These are phyloP conservation scores for Penicillium sumatraense DNA, from an alignment of 2,329 filamentous ascomycete genomes.

Conservation along the genomic window DNA sequence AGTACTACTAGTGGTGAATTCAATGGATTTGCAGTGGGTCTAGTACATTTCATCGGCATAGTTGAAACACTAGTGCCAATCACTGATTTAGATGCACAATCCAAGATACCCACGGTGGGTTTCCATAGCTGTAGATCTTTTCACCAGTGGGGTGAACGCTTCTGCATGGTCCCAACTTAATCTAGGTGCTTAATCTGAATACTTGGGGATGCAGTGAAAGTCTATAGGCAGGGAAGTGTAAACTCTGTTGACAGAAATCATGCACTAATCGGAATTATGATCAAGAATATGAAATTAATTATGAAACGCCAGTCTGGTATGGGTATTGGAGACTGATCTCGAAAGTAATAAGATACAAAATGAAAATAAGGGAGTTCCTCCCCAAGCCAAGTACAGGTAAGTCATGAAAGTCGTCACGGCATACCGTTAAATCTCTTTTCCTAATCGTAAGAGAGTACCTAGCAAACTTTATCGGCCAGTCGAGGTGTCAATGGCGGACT, in stretches of 20 bases:
- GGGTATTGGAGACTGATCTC: slow-evolving; percentile 17
- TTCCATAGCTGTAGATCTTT: not conserved
- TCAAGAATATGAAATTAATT: slow-evolving; percentile 7
- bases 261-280: not conserved
- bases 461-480: not conserved
- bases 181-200: not conserved
- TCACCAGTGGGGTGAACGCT: not conserved
- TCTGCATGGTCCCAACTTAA: not conserved
- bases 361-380: not conserved
- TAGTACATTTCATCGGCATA: too few relatives aligned
- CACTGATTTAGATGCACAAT: not conserved
- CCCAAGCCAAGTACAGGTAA: not conserved
- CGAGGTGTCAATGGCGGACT: not conserved
- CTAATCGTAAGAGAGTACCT: not conserved
- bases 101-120: not conserved
- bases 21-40: too few relatives aligned
- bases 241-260: too few relatives aligned
- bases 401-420: slow-evolving; percentile 5
- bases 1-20: too few relatives aligned
- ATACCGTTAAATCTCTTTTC: not conserved
- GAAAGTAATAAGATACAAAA: not conserved
- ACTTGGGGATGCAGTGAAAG: not conserved
- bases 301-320: slow-evolving; percentile 15
- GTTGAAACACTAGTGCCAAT: not conserved
- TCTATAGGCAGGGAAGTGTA: too few relatives aligned